Evolutionary conservation across 1,284 basidiomycete species (phyloP), one percentile per base, ranked within the genome.

Genomic region (Fomitopsis betulina): DNA sequence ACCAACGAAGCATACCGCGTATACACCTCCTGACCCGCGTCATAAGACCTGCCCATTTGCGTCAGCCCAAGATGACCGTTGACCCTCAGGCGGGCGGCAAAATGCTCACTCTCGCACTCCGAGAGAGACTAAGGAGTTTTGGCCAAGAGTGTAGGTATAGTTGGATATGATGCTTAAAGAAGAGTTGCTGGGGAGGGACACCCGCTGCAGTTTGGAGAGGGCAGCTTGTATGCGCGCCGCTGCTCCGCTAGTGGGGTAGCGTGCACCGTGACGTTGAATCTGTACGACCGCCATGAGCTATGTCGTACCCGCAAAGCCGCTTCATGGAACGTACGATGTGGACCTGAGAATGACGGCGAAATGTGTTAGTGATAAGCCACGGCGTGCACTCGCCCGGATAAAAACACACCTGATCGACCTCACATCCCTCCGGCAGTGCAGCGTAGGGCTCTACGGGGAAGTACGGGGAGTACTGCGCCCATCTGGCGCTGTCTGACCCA

Each of bases 181-280:
- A 1, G 78, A 68, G 57, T 85, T 75, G 0, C 73, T 72, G 67
- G 77, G 81, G n/a, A 37, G 9, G 12, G 66, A 60, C 2, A 76
- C 84, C 0, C 75, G 67, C 56, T 80, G 67, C 0, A 91, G 71
- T 63, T 86, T 89, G 5, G 65, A 62, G 7, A 91, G 63, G 0
- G 86, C 80, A 0, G 68, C 58, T 33, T 73, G 57, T 21, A 93
- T 87, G 3, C 65, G 63, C 10, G 66, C 65, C 0, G 77, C 71
- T 0, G 85, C 79, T 7, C 75, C 75, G 0, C 70, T 65, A 0
- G 92, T 93, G 0, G 93, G 94, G 63, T 81, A 94, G 32, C 94
- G 81, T 1, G 90, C 86, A 0, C 91, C 91, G 65, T 96, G 94
- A 9, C 93, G 78, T 73, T 95, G 89, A n/a, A 96, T 73, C 92